phyloP scores from a whole-genome alignment of 2,329 filamentous ascomycete species.

The Talaromyces sp. region DNA sequence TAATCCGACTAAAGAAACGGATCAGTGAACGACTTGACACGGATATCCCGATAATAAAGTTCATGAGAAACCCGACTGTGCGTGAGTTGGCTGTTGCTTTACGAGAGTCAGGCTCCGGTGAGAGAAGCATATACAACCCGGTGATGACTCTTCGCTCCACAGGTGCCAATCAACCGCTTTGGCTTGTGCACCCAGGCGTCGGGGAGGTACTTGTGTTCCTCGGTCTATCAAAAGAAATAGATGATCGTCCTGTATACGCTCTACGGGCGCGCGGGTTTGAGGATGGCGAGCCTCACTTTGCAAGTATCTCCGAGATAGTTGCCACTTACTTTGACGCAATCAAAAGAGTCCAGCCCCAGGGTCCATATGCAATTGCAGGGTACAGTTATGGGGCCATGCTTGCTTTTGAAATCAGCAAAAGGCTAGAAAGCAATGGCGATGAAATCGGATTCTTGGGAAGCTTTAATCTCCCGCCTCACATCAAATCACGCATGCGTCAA shows the following conservation, averaged over 20 bases:
- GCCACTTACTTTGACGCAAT: conserved; percentile 38
- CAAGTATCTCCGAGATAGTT: conserved; percentile 34
- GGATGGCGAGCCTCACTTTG: conserved; percentile 35
- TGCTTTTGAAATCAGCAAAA: conserved; percentile 48
- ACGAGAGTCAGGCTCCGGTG: conserved; percentile 1
- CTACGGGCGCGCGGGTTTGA: conserved; percentile 43
- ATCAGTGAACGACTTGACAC: conserved; percentile 25
- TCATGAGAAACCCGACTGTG: conserved; percentile 32
- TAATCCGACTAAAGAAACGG: conserved; percentile 35
- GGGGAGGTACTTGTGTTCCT: conserved; percentile 37
- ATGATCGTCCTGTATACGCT: conserved; percentile 43
- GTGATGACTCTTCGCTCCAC: conserved; percentile 22
- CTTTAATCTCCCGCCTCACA: conserved; percentile 47
- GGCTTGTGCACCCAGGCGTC: conserved; percentile 33
- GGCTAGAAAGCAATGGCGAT: conserved; percentile 33
- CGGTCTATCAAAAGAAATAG: conserved; percentile 26
- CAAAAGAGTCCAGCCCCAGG: conserved; percentile 37
- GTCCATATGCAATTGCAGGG: conserved; percentile 49
- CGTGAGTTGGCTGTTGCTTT: conserved; percentile 16
- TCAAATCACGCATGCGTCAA: conserved; percentile 39
- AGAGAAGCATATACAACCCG: conserved; percentile 20
- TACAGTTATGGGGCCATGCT: conserved; percentile 49
- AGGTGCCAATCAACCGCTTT: conserved; percentile 24
- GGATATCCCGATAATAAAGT: conserved; percentile 32
- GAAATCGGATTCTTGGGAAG: conserved; percentile 40